Conservation (phyloP, 768 basidiomycete species). For the Kwoniella bestiolae region DNA sequence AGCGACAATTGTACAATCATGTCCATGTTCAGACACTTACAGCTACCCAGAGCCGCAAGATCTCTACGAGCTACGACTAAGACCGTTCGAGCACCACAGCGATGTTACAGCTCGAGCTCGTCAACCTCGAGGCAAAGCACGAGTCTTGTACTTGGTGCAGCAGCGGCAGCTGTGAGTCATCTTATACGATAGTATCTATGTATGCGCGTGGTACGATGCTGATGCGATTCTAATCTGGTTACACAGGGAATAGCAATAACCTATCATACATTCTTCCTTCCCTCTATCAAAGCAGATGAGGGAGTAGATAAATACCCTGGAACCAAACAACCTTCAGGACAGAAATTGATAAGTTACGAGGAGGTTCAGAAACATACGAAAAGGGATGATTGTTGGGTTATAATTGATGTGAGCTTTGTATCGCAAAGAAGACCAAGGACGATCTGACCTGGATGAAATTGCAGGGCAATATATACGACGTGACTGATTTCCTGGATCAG, state of each 20-base stretch:
- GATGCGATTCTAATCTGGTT: neutral
- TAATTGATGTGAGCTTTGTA: conserved; percentile 67
- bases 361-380: conserved; percentile 68
- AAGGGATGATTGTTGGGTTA: conserved; percentile 93
- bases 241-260: conserved; percentile 14
- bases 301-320: conserved; percentile 27
- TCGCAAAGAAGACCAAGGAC: no score
- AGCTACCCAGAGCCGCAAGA: neutral
- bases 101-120: neutral
- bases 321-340: conserved; percentile 43
- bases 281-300: conserved; percentile 22
- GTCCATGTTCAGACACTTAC: neutral
- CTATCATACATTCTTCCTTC: conserved; percentile 8
- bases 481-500: conserved; percentile 57
- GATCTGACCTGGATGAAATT: neutral
- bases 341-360: conserved; percentile 60
- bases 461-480: conserved; percentile 55
- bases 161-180: conserved; percentile 12
- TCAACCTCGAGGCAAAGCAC: neutral
- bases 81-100: neutral
- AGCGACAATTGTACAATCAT: no score
- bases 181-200: neutral
- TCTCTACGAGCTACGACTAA: neutral
- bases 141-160: neutral
- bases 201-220: neutral